Evolutionary conservation across 2,329 filamentous ascomycete genomes (phyloP).

Genomic region (Talaromyces sp.): DNA sequence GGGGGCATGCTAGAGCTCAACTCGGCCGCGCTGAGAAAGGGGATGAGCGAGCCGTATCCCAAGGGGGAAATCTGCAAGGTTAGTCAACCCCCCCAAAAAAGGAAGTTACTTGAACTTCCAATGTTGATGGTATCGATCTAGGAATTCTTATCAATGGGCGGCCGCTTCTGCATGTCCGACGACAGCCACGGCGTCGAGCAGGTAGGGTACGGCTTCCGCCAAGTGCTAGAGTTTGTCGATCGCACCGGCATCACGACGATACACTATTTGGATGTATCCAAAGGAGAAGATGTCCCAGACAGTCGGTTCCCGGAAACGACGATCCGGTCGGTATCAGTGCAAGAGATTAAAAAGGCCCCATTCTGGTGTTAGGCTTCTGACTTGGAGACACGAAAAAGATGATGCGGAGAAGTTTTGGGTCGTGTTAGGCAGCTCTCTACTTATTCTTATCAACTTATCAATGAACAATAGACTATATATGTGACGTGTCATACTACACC

Average conservation of each 20-base stretch:
- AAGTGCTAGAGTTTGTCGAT: conserved; percentile 65
- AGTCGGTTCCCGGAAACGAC: conserved; percentile 32
- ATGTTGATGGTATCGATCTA: conserved; percentile 24
- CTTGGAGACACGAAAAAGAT: not conserved
- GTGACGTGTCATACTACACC: not conserved
- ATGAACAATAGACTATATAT: not conserved
- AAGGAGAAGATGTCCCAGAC: conserved; percentile 20
- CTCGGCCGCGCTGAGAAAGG: conserved; percentile 80
- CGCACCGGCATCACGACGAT: conserved; percentile 35
- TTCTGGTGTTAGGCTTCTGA: not conserved
- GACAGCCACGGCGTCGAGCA: conserved; percentile 89
- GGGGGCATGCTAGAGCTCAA: conserved; percentile 88
- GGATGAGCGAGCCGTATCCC: conserved; percentile 86
- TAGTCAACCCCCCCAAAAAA: not conserved
- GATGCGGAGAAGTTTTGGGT: not conserved
- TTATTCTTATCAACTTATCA: not conserved
- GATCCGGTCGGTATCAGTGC: conserved; percentile 25
- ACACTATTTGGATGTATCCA: conserved; percentile 27
- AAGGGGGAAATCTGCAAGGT: conserved; percentile 65
- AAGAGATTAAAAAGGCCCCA: conserved; percentile 24
- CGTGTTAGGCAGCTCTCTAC: not conserved
- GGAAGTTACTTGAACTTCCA: not conserved
- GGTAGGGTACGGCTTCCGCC: conserved; percentile 76
- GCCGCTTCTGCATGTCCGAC: conserved; percentile 85
- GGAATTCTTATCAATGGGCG: conserved; percentile 68